Base-by-base conservation (phyloP, 169 alveolate species). In the Nephromyces sp. region DNA sequence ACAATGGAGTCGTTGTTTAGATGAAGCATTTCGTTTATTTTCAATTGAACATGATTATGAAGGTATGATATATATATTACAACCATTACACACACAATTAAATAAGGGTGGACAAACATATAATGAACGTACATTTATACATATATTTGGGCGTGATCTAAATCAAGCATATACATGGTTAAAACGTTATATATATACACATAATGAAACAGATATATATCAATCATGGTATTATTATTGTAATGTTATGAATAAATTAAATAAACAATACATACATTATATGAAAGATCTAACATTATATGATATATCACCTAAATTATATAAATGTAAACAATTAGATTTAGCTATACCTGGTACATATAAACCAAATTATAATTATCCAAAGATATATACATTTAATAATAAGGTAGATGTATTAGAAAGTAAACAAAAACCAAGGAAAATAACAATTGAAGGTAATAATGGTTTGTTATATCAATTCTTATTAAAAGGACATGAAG, bases 401-500 rank as follows among this genome's bases (percentile, higher is more conserved):
- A 33, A 64, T 1, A 24, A 4, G 1, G 72, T 62, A 21, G 83
- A 84, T 57, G 92, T 92, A 61, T 73, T 92, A 24, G 78, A 80
- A 24, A 82, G 93, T 21, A 92, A 92, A 57, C 87, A 90, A 73
- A 91, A 86, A 66, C 97, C 97, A 2, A 87, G 97, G 65, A 87
- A 83, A 57, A 68, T 92, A 15, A 74, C 78, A n/a, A 85, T 90
- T 79, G 80, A 77, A 78, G 97, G 97, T 52, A 83, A 83, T 24
- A 93, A 93, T 82, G 90, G 91, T 15, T 86, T 88, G 75, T 90
- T 86, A 79, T 90, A 90, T 74, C 72, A 74, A 35, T 92, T 89
- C 80, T 77, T 90, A 43, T 78, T 90, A 32, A 92, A 92, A 87
- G 93, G 93, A 6, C 93, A 89, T 72, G 94, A 89, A 52, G 95